These are phyloP conservation scores for Kazachstania kunashirensis DNA, from an alignment of 805 yeast species.

Conservation along the genomic window DNA sequence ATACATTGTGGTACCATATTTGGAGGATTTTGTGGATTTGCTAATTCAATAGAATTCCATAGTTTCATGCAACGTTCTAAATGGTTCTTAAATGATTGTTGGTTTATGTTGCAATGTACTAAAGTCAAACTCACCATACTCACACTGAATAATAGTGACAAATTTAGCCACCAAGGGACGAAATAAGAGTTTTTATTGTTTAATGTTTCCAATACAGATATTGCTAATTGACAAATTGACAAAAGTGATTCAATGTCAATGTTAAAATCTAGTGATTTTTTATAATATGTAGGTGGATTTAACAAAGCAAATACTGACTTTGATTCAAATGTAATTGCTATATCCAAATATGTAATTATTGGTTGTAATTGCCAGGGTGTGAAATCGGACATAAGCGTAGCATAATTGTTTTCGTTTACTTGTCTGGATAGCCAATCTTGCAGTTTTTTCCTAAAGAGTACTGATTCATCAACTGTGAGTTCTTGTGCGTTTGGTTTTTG, in stretches of 20 bases:
- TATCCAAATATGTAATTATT: constrained; percentile 16
- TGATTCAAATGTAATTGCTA: constrained; percentile 16
- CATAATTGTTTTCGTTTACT: background rate
- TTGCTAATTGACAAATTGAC: constrained; percentile 7
- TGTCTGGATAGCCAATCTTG: constrained; percentile 10
- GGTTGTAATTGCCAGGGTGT: constrained; percentile 12
- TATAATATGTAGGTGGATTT: constrained; percentile 7
- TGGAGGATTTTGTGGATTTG: constrained; percentile 28
- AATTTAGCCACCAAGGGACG: constrained; percentile 45
- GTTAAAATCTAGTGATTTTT: constrained; percentile 5
- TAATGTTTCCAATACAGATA: constrained; percentile 27
- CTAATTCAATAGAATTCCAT: constrained; percentile 19
- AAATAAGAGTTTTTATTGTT: constrained; percentile 24
- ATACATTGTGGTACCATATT: constrained; percentile 49
- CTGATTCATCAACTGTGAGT: constrained; percentile 11
- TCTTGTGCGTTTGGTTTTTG: constrained; percentile 16
- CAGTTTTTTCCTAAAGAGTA: constrained; percentile 9
- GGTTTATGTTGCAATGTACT: constrained; percentile 35
- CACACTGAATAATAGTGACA: constrained; percentile 37
- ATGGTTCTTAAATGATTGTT: constrained; percentile 5
- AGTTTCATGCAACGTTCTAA: constrained; percentile 13
- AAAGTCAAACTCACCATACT: constrained; percentile 36
- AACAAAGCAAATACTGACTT: constrained; percentile 15
- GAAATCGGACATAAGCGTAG: background rate
- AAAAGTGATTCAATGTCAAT: constrained; percentile 10